A percentile compares a stretch with the other conserved stretches of the same genome.
These are phyloP conservation scores for Cytospora schulzeri DNA, from an alignment of 2,329 filamentous ascomycete genomes.

Conservation along the genomic window DNA sequence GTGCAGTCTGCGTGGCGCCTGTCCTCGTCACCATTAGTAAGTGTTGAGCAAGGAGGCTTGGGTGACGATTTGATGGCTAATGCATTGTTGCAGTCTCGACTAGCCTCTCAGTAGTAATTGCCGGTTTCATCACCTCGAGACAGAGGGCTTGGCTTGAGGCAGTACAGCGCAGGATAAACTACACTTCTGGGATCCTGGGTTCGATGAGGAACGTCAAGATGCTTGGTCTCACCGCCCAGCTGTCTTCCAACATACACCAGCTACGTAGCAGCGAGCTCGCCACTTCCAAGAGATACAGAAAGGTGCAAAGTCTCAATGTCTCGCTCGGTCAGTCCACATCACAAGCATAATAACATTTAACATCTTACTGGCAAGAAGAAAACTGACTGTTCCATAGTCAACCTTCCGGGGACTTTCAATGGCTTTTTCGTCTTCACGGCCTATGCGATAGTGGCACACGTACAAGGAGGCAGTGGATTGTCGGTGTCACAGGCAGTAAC, in stretches of 20 bases:
- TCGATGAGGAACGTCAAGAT: constrained; percentile 56
- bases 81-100: constrained; percentile 2
- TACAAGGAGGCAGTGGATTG: constrained; percentile 20
- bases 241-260: constrained; percentile 31
- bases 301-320: constrained; percentile 26
- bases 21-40: constrained; percentile 44
- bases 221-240: constrained; percentile 47
- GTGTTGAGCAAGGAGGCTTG: constrained; percentile 11
- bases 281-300: constrained; percentile 32
- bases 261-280: constrained; percentile 31
- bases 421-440: constrained; percentile 22
- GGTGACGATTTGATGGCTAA: not conserved
- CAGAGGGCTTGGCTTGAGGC: constrained; percentile 53
- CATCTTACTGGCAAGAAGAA: too few relatives aligned
- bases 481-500: constrained; percentile 26
- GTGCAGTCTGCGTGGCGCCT: constrained; percentile 47
- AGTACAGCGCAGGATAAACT: constrained; percentile 50
- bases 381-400: not conserved
- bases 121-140: constrained; percentile 31
- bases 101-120: constrained; percentile 34
- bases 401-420: constrained; percentile 14
- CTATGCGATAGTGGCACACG: constrained; percentile 22
- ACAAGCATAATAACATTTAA: not conserved
- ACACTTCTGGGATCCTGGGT: constrained; percentile 49
- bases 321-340: constrained; percentile 9